Percentiles rank a stretch among this genome's conserved stretches.
These are phyloP conservation scores for Coprinopsis marcescibilis DNA, from an alignment of 768 basidiomycete genomes.

Conservation along the genomic window DNA sequence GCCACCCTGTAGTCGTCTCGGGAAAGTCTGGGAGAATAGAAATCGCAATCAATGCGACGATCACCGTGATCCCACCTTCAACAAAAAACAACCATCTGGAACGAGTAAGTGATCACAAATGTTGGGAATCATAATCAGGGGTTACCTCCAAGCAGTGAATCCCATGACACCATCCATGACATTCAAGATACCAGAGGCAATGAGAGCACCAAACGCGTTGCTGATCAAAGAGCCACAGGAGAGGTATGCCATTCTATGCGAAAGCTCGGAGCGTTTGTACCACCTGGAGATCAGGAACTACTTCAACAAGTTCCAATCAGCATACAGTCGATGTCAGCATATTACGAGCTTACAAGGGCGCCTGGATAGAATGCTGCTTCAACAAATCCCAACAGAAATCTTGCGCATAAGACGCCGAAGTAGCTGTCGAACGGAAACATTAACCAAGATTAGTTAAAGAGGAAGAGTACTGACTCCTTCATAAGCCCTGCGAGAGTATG, in stretches of 20 bases:
- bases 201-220: slow-evolving; percentile 77
- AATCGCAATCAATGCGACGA: slow-evolving; percentile 42
- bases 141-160: slow-evolving; percentile 63
- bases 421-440: slow-evolving; percentile 38
- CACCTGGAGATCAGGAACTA: slow-evolving; percentile 57
- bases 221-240: slow-evolving; percentile 70
- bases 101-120: neutral
- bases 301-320: neutral
- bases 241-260: slow-evolving; percentile 60
- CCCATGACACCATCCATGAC: slow-evolving; percentile 67
- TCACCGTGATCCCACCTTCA: slow-evolving; percentile 55
- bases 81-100: slow-evolving; percentile 68
- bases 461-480: slow-evolving; percentile 23
- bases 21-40: slow-evolving; percentile 77
- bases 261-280: slow-evolving; percentile 72
- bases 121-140: neutral
- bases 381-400: slow-evolving; percentile 76
- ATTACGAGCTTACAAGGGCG: slow-evolving; percentile 34
- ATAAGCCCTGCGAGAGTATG: slow-evolving; percentile 30
- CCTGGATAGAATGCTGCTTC: slow-evolving; percentile 71
- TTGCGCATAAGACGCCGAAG: slow-evolving; percentile 53
- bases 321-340: slow-evolving; percentile 3
- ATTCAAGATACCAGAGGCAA: slow-evolving; percentile 71
- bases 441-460: neutral
- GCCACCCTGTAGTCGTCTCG: slow-evolving; percentile 44